These are phyloP conservation scores for Nemania abortiva DNA, from an alignment of 2,329 filamentous ascomycete genomes.

Conservation along the genomic window DNA sequence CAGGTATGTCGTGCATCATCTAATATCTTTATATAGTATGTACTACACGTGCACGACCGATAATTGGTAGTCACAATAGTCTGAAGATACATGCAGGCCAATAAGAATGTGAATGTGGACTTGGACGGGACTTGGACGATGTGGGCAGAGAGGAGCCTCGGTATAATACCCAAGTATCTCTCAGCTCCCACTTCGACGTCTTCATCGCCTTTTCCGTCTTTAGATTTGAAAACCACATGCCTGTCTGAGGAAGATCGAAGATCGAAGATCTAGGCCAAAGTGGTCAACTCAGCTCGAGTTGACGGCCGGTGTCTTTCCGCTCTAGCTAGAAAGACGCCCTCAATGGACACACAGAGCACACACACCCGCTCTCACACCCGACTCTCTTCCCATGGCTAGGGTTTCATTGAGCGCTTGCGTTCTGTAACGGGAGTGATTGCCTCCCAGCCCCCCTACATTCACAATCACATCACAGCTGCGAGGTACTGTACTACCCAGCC, in stretches of 20 bases:
- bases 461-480: constrained; percentile 32
- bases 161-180: neutral
- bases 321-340: constrained; percentile 14
- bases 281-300: constrained; percentile 20
- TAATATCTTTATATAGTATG: constrained; percentile 29
- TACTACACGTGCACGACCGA: constrained; percentile 5
- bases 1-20: constrained; percentile 31
- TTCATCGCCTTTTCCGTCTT: neutral
- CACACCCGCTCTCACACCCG: constrained; percentile 21
- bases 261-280: neutral
- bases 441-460: neutral
- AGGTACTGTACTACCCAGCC: constrained; percentile 31
- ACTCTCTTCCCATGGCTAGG: constrained; percentile 33
- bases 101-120: constrained; percentile 2
- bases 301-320: constrained; percentile 19
- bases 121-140: neutral
- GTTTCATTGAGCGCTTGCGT: constrained; percentile 49
- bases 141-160: no score
- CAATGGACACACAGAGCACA: constrained; percentile 25
- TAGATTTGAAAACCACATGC: neutral
- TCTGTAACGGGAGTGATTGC: constrained; percentile 36
- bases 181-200: constrained; percentile 7
- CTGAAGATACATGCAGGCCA: constrained; percentile 3
- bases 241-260: neutral
- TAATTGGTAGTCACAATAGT: constrained; percentile 2